Conservation (phyloP, 768 basidiomycete genomes). For the Daedaleopsis nitida region DNA sequence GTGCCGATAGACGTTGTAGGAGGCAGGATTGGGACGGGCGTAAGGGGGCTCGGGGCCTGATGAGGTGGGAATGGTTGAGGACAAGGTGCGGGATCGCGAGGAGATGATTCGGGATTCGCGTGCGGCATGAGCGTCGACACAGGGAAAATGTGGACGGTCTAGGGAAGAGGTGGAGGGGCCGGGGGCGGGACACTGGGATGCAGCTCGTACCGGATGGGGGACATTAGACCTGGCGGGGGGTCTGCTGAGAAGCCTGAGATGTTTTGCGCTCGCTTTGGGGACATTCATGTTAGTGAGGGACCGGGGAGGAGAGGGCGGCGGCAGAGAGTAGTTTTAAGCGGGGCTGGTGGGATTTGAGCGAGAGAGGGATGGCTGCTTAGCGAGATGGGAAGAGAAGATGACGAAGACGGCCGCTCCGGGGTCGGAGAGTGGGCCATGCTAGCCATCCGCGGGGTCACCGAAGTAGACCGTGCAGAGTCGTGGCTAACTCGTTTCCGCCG, state of each 20-base stretch:
- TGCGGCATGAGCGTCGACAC: slow-evolving; percentile 80
- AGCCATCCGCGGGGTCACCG: background rate
- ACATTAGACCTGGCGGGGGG: slow-evolving; percentile 1
- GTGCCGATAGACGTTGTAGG: slow-evolving; percentile 74
- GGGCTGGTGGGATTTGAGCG: background rate
- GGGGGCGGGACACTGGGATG: slow-evolving; percentile 13
- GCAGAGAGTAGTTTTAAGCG: background rate
- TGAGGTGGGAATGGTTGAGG: slow-evolving; percentile 25
- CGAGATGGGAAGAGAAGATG: slow-evolving; percentile 1
- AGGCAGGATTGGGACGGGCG: slow-evolving; percentile 72
- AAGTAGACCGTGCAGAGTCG: background rate
- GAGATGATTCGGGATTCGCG: slow-evolving; percentile 59
- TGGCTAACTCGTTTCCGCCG: slow-evolving; percentile 8
- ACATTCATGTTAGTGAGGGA: slow-evolving; percentile 13
- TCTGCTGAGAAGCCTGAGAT: slow-evolving; percentile 12
- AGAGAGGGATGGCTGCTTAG: background rate
- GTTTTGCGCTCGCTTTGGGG: background rate
- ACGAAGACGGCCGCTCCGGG: background rate
- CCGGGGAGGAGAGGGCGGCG: background rate
- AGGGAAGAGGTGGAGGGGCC: slow-evolving; percentile 11
- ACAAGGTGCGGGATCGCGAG: slow-evolving; percentile 26
- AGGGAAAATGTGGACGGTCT: slow-evolving; percentile 53
- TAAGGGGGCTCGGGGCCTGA: slow-evolving; percentile 84
- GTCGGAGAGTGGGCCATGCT: background rate
- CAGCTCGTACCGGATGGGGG: slow-evolving; percentile 14